Conservation (phyloP, 177 flowering plant genomes). For the Vitis hybrid region DNA sequence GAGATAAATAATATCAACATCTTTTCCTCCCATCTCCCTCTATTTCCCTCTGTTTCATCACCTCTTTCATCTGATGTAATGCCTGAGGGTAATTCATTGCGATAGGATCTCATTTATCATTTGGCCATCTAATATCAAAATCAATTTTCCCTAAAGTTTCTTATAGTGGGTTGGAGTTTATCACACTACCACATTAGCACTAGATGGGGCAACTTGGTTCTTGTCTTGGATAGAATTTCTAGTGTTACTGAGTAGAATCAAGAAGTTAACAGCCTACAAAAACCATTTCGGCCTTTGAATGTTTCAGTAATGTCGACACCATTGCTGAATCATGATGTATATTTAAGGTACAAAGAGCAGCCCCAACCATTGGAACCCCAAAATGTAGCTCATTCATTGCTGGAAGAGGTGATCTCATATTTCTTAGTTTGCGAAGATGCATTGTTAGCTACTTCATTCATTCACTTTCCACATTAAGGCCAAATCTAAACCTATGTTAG, state of each 20-base stretch:
- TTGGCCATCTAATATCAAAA: slow-evolving; percentile 38
- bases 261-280: slow-evolving; percentile 49
- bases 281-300: slow-evolving; percentile 59
- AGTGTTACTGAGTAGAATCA: slow-evolving; percentile 30
- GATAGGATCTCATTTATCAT: slow-evolving; percentile 57
- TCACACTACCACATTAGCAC: slow-evolving; percentile 27
- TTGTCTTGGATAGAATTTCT: slow-evolving; percentile 19
- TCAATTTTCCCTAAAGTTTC: slow-evolving; percentile 23
- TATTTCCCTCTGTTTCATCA: slow-evolving; percentile 3
- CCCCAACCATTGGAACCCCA: slow-evolving; percentile 51
- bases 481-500: no score
- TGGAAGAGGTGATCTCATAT: slow-evolving; percentile 14
- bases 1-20: no score
- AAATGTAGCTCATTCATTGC: slow-evolving; percentile 51
- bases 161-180: background rate
- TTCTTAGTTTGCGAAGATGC: no score
- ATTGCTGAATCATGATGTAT: slow-evolving; percentile 35
- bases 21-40: no score
- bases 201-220: slow-evolving; percentile 19
- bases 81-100: slow-evolving; percentile 61
- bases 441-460: no score
- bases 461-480: no score
- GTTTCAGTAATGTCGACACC: slow-evolving; percentile 25
- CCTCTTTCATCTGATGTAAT: slow-evolving; percentile 73
- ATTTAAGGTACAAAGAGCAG: slow-evolving; percentile 39